Percentiles rank a stretch among this genome's conserved stretches.
Evolutionary conservation across 352 stramenopile genomes (phyloP).

Genomic region (Globisporangium radiosum): DNA sequence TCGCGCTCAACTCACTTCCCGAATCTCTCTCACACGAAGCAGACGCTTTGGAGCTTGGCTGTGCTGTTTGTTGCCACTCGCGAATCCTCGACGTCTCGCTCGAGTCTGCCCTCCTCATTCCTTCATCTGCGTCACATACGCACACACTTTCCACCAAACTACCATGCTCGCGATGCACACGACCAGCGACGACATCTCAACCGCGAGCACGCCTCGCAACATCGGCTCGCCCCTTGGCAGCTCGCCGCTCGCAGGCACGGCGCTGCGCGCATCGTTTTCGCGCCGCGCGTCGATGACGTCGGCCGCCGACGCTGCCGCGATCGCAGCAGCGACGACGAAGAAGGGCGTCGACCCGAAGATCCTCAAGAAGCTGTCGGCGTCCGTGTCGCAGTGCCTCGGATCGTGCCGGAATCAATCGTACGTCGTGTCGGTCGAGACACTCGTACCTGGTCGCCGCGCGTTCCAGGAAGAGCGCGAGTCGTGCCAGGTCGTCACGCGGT

Average conservation of each 20-base stretch:
- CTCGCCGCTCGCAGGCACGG: constrained; percentile 4
- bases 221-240: neutral
- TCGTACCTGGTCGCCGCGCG: constrained; percentile 45
- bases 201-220: neutral
- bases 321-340: constrained; percentile 14
- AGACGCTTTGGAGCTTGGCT: neutral
- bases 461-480: constrained; percentile 63
- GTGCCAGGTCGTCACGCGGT: constrained; percentile 61
- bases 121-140: neutral
- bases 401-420: constrained; percentile 71
- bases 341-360: constrained; percentile 63
- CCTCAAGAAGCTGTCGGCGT: constrained; percentile 73
- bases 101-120: neutral
- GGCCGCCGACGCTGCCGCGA: constrained; percentile 29
- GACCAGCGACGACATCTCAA: neutral
- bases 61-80: neutral
- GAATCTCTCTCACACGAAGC: neutral
- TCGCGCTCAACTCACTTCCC: too few species aligned
- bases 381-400: constrained; percentile 62
- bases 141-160: neutral
- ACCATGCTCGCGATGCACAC: constrained; percentile 5
- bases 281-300: constrained; percentile 12
- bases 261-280: constrained; percentile 9
- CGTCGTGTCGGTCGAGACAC: constrained; percentile 70
- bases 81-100: neutral